Evolutionary conservation across 345 rosid species (phyloP).

Genomic region (Triadica sebifera): DNA sequence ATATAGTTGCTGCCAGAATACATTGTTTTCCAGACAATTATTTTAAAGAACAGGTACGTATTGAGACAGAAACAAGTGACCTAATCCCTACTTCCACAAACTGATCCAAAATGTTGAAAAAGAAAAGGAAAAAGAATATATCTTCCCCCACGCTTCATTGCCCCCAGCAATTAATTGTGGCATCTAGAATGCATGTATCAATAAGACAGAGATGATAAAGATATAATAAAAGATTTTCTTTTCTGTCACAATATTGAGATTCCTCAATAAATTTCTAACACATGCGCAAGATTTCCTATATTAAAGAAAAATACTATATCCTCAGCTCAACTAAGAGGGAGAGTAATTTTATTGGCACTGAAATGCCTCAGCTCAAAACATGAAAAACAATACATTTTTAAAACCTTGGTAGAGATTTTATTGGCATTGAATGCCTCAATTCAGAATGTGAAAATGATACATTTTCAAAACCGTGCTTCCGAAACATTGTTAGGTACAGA

Average conservation of each 20-base stretch:
- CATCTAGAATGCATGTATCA: no score
- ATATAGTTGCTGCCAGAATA: neutral
- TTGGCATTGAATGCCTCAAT: conserved; percentile 14
- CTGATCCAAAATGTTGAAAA: neutral
- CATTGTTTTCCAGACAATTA: neutral
- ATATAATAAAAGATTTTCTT: no score
- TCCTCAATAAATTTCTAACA: neutral
- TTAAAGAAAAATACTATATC: neutral
- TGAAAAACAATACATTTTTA: conserved; percentile 6
- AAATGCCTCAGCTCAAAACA: conserved; percentile 11
- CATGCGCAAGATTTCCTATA: neutral
- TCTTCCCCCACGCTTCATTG: neutral
- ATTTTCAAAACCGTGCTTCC: conserved; percentile 17
- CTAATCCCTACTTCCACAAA: neutral
- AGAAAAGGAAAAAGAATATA: no score
- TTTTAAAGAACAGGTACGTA: neutral
- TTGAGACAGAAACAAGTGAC: neutral
- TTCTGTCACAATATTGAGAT: neutral
- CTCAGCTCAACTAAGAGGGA: neutral
- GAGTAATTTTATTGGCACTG: conserved; percentile 7
- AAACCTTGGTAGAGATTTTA: conserved; percentile 12
- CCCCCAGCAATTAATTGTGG: neutral
- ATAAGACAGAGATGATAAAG: no score
- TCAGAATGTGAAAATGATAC: conserved; percentile 2
- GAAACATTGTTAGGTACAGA: conserved; percentile 14